Base-by-base conservation (phyloP, 75 land plant species). In the Cryptomeria japonica region DNA sequence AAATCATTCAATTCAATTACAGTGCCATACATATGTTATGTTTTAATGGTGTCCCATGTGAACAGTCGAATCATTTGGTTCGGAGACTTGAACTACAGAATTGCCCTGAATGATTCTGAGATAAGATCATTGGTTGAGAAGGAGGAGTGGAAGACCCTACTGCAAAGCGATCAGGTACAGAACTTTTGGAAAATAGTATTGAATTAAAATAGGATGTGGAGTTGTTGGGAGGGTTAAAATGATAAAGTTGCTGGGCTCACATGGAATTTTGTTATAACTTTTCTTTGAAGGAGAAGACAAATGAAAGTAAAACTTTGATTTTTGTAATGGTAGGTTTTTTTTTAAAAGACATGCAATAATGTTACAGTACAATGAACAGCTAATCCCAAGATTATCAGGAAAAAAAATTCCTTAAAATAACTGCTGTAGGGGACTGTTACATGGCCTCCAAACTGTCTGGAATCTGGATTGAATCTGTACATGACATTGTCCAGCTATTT, bases 61-160 rank as follows among this genome's bases (percentile, higher is more conserved):
- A 88, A 89, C 94, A 96, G 98, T 76, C 94, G 92, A n/a, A 90
- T 95, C 13, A 89, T 96, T 36, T 94, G 93, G 94, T 90, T 96
- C 9, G 98, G 98, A 18, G 98, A 96, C 78, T 88, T 96, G 90
- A 96, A 96, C 88, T 95, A 96, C 88, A 87, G 98, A 53, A 88
- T 96, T 37, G 76, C 91, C 41, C 83, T 96, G 85, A 89, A 94
- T 15, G 90, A 94, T 72, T 85, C 34, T 18, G 92, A 88, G 41
- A 91, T 92, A 22, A 77, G 93, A 86, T 80, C 85, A 16, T 77
- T 92, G 14, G 89, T 93, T 5, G 92, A 88, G 8, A 85, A 68
- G 46, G 72, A 86, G 19, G 93, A 95, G 39, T 96, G 98, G 98
- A 77, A 86, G 25, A 77, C 88, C 12, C 91, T 96, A 42, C 80